Evolutionary conservation across 1,284 basidiomycete species (phyloP), one percentile per base, ranked within the genome.

Genomic region (Cutaneotrichosporon sp.): DNA sequence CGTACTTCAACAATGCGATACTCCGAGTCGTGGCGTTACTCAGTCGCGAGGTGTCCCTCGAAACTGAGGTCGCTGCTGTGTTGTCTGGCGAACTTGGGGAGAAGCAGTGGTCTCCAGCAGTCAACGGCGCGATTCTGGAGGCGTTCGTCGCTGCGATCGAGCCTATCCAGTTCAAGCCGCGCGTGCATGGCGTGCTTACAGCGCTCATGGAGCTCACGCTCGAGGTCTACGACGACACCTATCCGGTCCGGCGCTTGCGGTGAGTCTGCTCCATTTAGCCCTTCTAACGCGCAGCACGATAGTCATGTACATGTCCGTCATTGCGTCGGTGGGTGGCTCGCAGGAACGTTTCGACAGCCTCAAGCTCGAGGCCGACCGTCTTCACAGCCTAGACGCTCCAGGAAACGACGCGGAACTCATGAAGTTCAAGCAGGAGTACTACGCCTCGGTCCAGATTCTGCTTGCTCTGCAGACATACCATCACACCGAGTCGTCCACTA

Each of bases 201-300:
- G 58, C 61, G n/a, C 42, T 71, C 15, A 58, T 61, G 1, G 56
- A 65, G 13, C 57, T 58, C 15, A 36, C 69, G 3, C 53, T 73
- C 12, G 34, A 26, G 1, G 12, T 68, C 0, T 77, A 76, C 54
- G 52, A 42, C 2, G 48, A 58, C 4, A 40, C 50, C 4, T 65
- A 56, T 23, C 75, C 75, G 0, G 37, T 69, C 2, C 53, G 67
- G 14, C 44, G 67, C 12, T 48, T 64, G 35, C 62, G 70, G 64
- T 70, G 45, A 54, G 68, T 52, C 8, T n/a, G n/a, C n/a, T n/a
- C n/a, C n/a, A n/a, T n/a, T n/a, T n/a, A 13, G 22, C 9, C 17
- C 18, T 41, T 34, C 41, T 22, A 38, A 46, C 37, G 4, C 8
- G n/a, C 37, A 66, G 62, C 34, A 53, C 59, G 8, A 22, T 51